phyloP scores from a whole-genome alignment of 2,329 filamentous ascomycete species.

The Lasiodiplodia gonubiensis region DNA sequence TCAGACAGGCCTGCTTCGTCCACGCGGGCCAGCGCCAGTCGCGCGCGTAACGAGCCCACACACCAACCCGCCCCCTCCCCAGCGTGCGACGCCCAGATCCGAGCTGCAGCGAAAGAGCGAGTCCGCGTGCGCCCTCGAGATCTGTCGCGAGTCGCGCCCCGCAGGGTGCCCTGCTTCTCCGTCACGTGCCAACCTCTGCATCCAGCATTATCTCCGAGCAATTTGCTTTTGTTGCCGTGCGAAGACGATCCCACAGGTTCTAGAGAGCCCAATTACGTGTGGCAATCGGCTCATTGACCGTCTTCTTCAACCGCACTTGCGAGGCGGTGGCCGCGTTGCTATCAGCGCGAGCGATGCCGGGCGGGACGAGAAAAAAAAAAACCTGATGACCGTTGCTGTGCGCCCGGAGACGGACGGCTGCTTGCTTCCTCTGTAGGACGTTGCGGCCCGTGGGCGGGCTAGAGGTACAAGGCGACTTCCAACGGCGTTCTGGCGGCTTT shows the following conservation, averaged over 20 bases:
- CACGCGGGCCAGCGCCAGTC: conserved; percentile 6
- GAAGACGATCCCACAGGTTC: conserved; percentile 13
- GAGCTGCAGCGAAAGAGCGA: conserved; percentile 5
- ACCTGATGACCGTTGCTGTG: conserved; percentile 21
- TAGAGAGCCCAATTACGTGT: conserved; percentile 14
- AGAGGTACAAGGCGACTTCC: conserved; percentile 3
- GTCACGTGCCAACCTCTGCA: conserved; percentile 4
- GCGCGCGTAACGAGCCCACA: background rate
- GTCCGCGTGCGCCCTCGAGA: background rate
- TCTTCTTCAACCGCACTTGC: conserved; percentile 2
- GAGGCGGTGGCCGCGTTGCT: background rate
- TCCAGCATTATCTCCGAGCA: conserved; percentile 22
- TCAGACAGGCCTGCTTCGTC: conserved; percentile 1
- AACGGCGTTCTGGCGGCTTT: conserved; percentile 19
- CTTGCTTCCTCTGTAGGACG: conserved; percentile 9
- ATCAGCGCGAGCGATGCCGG: background rate
- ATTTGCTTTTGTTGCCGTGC: conserved; percentile 25
- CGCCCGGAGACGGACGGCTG: background rate
- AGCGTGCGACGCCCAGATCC: conserved; percentile 10
- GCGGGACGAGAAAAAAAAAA: conserved; percentile 10
- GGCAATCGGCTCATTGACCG: background rate
- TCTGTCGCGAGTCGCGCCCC: conserved; percentile 22
- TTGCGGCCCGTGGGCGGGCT: conserved; percentile 13
- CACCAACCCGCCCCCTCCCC: background rate
- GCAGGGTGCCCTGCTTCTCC: conserved; percentile 13